Conservation (phyloP, 2,329 filamentous ascomycete species). For the Neopestalotiopsis sp. region DNA sequence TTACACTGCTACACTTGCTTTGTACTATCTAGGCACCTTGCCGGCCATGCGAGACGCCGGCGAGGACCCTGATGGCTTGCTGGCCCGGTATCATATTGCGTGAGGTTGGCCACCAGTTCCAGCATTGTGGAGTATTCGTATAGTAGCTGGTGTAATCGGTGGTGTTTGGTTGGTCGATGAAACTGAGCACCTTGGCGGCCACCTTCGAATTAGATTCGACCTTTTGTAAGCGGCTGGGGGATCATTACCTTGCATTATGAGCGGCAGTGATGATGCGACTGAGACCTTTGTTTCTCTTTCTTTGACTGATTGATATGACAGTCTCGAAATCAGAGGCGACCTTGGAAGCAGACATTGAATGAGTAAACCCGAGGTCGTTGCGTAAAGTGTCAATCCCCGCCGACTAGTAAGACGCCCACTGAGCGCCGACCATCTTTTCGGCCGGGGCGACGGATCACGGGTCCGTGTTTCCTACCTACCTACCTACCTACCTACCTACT, state of each 20-base stretch:
- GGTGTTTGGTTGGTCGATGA: neutral
- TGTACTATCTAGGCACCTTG: neutral
- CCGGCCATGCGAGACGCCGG: neutral
- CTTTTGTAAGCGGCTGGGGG: neutral
- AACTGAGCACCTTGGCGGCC: conserved; percentile 8
- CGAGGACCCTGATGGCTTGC: conserved; percentile 9
- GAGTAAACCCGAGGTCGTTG: too few relatives aligned
- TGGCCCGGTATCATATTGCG: neutral
- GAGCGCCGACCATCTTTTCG: too few relatives aligned
- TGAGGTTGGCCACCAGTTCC: neutral
- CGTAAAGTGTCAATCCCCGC: too few relatives aligned
- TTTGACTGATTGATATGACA: neutral
- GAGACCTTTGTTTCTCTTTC: neutral
- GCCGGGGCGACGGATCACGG: too few relatives aligned
- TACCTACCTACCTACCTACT: too few relatives aligned
- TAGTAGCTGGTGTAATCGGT: neutral
- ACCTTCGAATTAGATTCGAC: conserved; percentile 4
- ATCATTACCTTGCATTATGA: neutral
- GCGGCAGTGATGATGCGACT: neutral
- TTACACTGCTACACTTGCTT: neutral
- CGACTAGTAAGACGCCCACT: too few relatives aligned
- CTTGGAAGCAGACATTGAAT: too few relatives aligned
- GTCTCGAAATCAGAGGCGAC: neutral
- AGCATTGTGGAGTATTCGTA: neutral
- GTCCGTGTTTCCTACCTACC: too few relatives aligned